A percentile compares a stretch with the other conserved stretches of the same genome.
Conservation (phyloP, 2,329 filamentous ascomycete species). For the Lachnellula suecica region DNA sequence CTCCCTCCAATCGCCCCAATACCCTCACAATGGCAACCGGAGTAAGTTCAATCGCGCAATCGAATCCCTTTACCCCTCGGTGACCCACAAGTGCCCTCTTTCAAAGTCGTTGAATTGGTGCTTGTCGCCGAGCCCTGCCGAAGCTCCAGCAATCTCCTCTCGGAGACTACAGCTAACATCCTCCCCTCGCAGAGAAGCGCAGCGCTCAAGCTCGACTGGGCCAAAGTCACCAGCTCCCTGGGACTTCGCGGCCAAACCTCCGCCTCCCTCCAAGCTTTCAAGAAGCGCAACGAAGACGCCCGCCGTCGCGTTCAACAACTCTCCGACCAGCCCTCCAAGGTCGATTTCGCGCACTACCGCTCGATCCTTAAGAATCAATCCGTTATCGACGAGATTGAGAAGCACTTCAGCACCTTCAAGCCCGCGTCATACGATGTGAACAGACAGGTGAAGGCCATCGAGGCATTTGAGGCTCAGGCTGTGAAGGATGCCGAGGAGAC, state of each 20-base stretch:
- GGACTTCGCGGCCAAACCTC: slow-evolving; percentile 95
- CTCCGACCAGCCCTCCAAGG: slow-evolving; percentile 76
- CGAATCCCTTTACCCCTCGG: slow-evolving; percentile 12
- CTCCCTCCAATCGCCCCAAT: slow-evolving; percentile 46
- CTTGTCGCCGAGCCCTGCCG: slow-evolving; percentile 16
- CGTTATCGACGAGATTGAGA: slow-evolving; percentile 95
- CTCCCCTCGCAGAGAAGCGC: slow-evolving; percentile 75
- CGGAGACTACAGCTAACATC: slow-evolving; percentile 25
- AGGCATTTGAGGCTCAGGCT: slow-evolving; percentile 95
- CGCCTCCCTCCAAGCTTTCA: slow-evolving; percentile 89
- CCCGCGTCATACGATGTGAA: slow-evolving; percentile 87
- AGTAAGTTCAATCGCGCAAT: slow-evolving; percentile 52
- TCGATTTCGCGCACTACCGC: slow-evolving; percentile 96
- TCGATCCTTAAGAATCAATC: slow-evolving; percentile 91
- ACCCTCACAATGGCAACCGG: slow-evolving; percentile 62
- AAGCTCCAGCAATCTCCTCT: slow-evolving; percentile 14
- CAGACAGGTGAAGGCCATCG: slow-evolving; percentile 96
- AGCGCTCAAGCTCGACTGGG: slow-evolving; percentile 99
- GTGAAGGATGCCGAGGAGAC: slow-evolving; percentile 96
- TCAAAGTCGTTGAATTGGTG: neutral
- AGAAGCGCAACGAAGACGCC: slow-evolving; percentile 99
- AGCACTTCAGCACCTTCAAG: slow-evolving; percentile 89
- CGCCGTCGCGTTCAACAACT: slow-evolving; percentile 89
- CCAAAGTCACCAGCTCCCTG: slow-evolving; percentile 89
- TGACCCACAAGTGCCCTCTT: neutral